A percentile compares a stretch with the other conserved stretches of the same genome.
Evolutionary conservation across 306 rosid genomes (phyloP).

Genomic region (Luffa aegyptiaca): DNA sequence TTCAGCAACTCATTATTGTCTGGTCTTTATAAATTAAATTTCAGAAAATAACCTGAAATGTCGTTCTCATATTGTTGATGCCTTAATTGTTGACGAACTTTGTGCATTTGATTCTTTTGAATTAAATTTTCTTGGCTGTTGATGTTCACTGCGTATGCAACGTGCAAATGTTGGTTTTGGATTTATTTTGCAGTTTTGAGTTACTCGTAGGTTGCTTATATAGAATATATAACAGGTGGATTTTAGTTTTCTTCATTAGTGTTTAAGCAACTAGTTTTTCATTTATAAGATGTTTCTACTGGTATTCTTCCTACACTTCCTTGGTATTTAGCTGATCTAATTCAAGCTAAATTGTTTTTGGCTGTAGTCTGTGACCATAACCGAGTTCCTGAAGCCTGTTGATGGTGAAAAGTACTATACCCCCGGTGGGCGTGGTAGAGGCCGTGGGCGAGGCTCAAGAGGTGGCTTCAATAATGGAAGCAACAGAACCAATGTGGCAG

Average conservation of each 20-base stretch:
- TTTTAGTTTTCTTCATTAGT: background rate
- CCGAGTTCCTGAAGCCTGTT: slow-evolving; percentile 86
- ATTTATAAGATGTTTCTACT: background rate
- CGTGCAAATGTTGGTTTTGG: background rate
- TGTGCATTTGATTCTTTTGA: background rate
- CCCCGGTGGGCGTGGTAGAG: slow-evolving; percentile 70
- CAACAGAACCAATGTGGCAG: slow-evolving; percentile 27
- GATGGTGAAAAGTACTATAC: slow-evolving; percentile 55
- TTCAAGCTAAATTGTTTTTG: background rate
- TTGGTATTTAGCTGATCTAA: background rate
- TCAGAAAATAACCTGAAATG: background rate
- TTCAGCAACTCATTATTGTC: background rate
- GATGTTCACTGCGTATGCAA: background rate
- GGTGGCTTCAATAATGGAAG: slow-evolving; percentile 53
- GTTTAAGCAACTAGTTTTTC: background rate
- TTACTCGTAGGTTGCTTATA: background rate
- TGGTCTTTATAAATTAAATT: background rate
- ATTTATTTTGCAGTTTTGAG: background rate
- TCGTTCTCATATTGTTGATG: background rate
- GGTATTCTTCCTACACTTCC: background rate
- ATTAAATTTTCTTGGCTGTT: background rate
- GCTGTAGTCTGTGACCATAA: slow-evolving; percentile 66
- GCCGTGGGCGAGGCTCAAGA: slow-evolving; percentile 73
- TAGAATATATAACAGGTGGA: background rate
- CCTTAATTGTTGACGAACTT: background rate